phyloP scores from a whole-genome alignment of 257 asterid species.

The Henckelia pumila region DNA sequence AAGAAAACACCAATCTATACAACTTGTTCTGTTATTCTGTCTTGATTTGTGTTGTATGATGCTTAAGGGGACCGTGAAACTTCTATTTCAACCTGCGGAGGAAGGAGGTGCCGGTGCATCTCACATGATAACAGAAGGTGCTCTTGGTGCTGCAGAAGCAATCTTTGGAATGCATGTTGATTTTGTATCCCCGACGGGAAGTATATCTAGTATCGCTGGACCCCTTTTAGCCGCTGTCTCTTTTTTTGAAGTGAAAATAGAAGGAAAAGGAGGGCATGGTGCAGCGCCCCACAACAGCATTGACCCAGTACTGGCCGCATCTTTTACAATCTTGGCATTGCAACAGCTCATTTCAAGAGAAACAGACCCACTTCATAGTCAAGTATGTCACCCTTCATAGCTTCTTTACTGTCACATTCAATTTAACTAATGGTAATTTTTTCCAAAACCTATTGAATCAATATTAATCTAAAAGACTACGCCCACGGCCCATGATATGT shows the following conservation, averaged over 20 bases:
- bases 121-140: constrained; percentile 80
- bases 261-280: constrained; percentile 85
- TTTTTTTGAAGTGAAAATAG: constrained; percentile 62
- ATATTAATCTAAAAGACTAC: no score
- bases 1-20: not conserved
- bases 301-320: constrained; percentile 71
- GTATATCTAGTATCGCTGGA: constrained; percentile 50
- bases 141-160: constrained; percentile 69
- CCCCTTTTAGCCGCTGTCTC: constrained; percentile 63
- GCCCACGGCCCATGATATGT: no score
- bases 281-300: constrained; percentile 56
- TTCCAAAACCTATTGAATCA: no score
- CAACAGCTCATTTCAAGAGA: constrained; percentile 80
- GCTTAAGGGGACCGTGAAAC: constrained; percentile 79
- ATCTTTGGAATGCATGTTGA: constrained; percentile 78
- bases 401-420: not conserved
- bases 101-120: constrained; percentile 93
- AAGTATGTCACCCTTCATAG: constrained; percentile 38
- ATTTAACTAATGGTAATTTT: not conserved
- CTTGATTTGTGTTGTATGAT: constrained; percentile 14
- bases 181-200: constrained; percentile 54
- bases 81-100: constrained; percentile 93
- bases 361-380: constrained; percentile 70
- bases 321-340: constrained; percentile 66
- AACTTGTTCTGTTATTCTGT: not conserved